A percentile compares a stretch with the other conserved stretches of the same genome.
phyloP scores from a whole-genome alignment of 495 filamentous ascomycete genomes.

The Podospora pseudopauciseta region DNA sequence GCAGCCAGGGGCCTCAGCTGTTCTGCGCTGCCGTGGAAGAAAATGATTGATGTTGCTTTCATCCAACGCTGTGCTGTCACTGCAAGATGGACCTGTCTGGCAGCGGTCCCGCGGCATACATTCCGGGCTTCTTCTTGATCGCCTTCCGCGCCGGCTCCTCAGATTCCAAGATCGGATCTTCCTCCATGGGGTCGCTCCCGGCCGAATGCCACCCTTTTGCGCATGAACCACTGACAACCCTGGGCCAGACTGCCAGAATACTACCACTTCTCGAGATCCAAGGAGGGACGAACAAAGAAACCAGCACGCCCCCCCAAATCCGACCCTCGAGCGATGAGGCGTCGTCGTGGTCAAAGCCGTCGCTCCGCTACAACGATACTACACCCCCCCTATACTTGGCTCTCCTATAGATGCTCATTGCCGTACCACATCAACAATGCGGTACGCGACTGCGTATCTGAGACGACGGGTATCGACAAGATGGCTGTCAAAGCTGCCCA shows the following conservation, averaged over 20 bases:
- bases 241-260: constrained; percentile 31
- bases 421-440: not conserved
- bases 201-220: constrained; percentile 35
- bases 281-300: constrained; percentile 22
- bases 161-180: constrained; percentile 35
- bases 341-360: not conserved
- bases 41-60: constrained; percentile 16
- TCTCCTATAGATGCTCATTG: not conserved
- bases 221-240: constrained; percentile 29
- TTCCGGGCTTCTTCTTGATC: constrained; percentile 35
- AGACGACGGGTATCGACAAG: not conserved
- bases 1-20: not conserved
- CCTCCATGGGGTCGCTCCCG: constrained; percentile 32
- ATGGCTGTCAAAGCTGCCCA: constrained; percentile 15
- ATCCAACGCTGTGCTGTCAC: constrained; percentile 16
- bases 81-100: constrained; percentile 10
- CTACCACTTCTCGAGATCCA: constrained; percentile 13
- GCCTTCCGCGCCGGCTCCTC: constrained; percentile 32
- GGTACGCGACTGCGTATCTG: constrained; percentile 2
- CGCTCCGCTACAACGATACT: not conserved
- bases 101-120: constrained; percentile 21
- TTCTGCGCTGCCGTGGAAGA: constrained; percentile 11
- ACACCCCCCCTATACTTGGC: not conserved
- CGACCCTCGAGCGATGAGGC: not conserved
- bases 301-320: not conserved